phyloP scores from a whole-genome alignment of 768 basidiomycete genomes.

The Leccinum subtestaceum region DNA sequence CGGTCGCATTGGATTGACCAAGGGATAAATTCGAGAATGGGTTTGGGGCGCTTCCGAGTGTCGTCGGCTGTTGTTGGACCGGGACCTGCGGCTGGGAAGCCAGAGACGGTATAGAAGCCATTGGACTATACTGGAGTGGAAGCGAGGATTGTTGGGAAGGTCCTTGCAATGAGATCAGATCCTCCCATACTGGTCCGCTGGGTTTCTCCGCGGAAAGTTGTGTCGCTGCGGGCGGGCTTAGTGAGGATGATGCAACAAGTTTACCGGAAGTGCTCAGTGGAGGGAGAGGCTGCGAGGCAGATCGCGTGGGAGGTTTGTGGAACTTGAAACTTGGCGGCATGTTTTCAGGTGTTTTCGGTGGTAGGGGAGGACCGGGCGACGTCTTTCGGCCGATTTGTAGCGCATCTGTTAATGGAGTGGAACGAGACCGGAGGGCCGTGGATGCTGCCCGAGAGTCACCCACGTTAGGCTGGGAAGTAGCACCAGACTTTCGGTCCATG shows the following conservation, averaged over 20 bases:
- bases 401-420: slow-evolving; percentile 17
- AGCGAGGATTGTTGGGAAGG: slow-evolving; percentile 40
- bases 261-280: slow-evolving; percentile 13
- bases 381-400: slow-evolving; percentile 11
- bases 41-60: slow-evolving; percentile 7
- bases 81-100: slow-evolving; percentile 16
- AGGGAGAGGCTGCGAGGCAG: slow-evolving; percentile 37
- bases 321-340: slow-evolving; percentile 21
- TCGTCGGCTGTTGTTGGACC: slow-evolving; percentile 7
- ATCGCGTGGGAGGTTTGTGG: slow-evolving; percentile 23
- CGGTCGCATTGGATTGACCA: slow-evolving; percentile 1
- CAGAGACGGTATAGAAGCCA: slow-evolving; percentile 1
- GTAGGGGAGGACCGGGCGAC: slow-evolving; percentile 26
- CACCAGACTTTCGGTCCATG: slow-evolving; percentile 43
- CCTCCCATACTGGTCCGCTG: slow-evolving; percentile 53
- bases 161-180: slow-evolving; percentile 48
- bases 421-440: slow-evolving; percentile 13
- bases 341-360: slow-evolving; percentile 30
- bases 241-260: slow-evolving; percentile 4
- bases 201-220: slow-evolving; percentile 20
- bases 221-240: neutral
- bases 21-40: slow-evolving; percentile 22
- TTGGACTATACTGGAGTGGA: slow-evolving; percentile 41
- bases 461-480: slow-evolving; percentile 36
- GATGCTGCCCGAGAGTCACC: slow-evolving; percentile 40